Percentiles rank a stretch among this genome's conserved stretches.
Conservation (phyloP, 768 basidiomycete species). For the Pleurotus tuoliensis region DNA sequence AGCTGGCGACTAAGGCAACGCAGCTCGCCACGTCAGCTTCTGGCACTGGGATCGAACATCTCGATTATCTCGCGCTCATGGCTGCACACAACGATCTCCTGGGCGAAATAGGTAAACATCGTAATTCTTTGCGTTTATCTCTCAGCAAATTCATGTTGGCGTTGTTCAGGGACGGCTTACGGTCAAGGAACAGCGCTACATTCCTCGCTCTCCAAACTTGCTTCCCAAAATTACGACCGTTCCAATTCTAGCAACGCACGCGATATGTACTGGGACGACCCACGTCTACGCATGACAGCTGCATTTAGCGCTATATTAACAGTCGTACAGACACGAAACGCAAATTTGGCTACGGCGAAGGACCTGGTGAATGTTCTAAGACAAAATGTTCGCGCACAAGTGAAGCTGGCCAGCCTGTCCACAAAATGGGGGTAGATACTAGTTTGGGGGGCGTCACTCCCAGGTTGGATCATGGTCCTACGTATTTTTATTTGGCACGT, state of each 20-base stretch:
- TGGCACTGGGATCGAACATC: slow-evolving; percentile 18
- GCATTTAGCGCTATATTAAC: slow-evolving; percentile 45
- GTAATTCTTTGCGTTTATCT: not conserved
- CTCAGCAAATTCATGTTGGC: no score
- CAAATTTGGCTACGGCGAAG: slow-evolving; percentile 44
- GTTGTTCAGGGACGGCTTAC: no score
- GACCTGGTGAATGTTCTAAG: slow-evolving; percentile 47
- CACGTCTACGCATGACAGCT: slow-evolving; percentile 35
- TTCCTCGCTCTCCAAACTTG: slow-evolving; percentile 7
- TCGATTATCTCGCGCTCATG: slow-evolving; percentile 37
- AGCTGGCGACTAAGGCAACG: slow-evolving; percentile 35
- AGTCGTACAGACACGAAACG: slow-evolving; percentile 40
- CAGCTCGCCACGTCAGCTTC: slow-evolving; percentile 14
- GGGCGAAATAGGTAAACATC: slow-evolving; percentile 33
- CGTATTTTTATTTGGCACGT: no score
- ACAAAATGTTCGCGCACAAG: slow-evolving; percentile 41
- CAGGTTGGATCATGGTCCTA: no score
- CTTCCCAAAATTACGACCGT: slow-evolving; percentile 16
- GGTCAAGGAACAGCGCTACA: not conserved
- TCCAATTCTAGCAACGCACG: not conserved
- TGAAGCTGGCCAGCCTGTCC: slow-evolving; percentile 43
- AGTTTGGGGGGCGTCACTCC: no score
- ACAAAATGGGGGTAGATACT: no score
- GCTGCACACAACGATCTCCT: slow-evolving; percentile 39
- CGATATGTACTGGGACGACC: slow-evolving; percentile 8